Base-by-base conservation (phyloP, 2,329 filamentous ascomycete genomes). In the Sporothrix mexicana region DNA sequence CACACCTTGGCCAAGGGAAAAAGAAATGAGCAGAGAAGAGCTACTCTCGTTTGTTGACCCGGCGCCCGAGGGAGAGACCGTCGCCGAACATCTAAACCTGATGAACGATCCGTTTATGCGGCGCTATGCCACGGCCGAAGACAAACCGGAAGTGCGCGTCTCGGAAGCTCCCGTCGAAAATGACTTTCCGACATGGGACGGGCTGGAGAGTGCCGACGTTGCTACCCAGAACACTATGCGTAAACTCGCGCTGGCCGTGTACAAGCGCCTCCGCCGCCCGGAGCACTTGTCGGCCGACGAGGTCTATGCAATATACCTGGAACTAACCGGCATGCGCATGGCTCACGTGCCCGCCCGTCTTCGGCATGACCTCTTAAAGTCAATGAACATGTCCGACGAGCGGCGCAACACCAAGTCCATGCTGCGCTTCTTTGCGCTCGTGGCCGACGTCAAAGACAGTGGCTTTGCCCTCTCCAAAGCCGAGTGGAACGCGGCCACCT, bases 401-500 rank as follows among this genome's bases (percentile, higher is more conserved):
- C 30, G 30, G 30, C 85, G 86, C 53, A 87, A 88, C 68, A 80
- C 86, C 17, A 84, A 82, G 75, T 86, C 89, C 64, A 97, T 94
- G 92, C 84, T 93, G 77, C 91, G 93, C 71, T 98, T 95, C 81
- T 91, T 98, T 75, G 89, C 90, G 5, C 84, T 98, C 30, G 86
- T 98, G 20, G 90, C 95, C 75, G 95, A 99, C 77, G 91, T 97
- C 83, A 92, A 93, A 77, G 86, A 86, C 70, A 88, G 90, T n/a
- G 88, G 90, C 1, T 88, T 97, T 61, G 87, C 90, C 0, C 83
- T 98, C 72, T 88, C 85, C 0, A 83, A 82, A 5, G 82, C 85
- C 0, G 90, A 97, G 78, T 99, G 95, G 95, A 97, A 93, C 74
- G 90, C 89, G 53, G 95, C 94, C 51, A 89, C 98, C 69, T 88